Base-by-base conservation (phyloP, 73 alveolate species). In the Paraurostyla sp. region DNA sequence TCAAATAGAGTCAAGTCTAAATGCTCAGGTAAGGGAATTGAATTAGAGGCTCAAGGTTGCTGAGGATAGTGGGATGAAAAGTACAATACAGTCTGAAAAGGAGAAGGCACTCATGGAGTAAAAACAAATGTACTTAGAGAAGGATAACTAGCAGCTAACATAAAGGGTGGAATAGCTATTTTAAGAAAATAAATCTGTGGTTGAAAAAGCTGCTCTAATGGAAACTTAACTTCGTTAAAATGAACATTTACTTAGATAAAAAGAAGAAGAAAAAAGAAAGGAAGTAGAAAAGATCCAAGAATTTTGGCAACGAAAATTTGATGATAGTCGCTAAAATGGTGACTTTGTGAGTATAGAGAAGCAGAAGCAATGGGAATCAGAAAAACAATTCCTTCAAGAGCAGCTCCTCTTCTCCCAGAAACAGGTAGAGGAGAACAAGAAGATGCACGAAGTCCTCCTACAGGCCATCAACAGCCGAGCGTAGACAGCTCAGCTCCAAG, bases 281-380 rank as follows among this genome's bases (percentile, higher is more conserved):
- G 65, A 85, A 50, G 40, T 52, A 4, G 80, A 71, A 35, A 49
- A 16, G 13, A 32, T 71, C n/a, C 48, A 85, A 56, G 88, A 68
- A n/a, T 80, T 45, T 56, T 85, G 27, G 41, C 42, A 68, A 27
- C 25, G 22, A 32, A 69, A 71, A 40, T 69, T 85, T 18, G 68
- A 50, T 13, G 88, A 68, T 13, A 50, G 62, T 18, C 42, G 65
- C 18, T 33, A 40, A 4, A 15, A 35, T 15, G 91, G 60, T 2
- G 27, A 29, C 15, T 20, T 46, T 4, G 76, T 56, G 0, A 42
- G 57, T 22, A 35, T 42, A 6, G 83, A 81, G 22, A 59, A 71
- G 22, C 78, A 83, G 32, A 60, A 27, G 33, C 36, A 83, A n/a
- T 83, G 92, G 93, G 88, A 85, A 23, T 41, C 18, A 40, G 93